Evolutionary conservation across 1,284 basidiomycete genomes (phyloP).

Genomic region (Sporisorium sorghi): DNA sequence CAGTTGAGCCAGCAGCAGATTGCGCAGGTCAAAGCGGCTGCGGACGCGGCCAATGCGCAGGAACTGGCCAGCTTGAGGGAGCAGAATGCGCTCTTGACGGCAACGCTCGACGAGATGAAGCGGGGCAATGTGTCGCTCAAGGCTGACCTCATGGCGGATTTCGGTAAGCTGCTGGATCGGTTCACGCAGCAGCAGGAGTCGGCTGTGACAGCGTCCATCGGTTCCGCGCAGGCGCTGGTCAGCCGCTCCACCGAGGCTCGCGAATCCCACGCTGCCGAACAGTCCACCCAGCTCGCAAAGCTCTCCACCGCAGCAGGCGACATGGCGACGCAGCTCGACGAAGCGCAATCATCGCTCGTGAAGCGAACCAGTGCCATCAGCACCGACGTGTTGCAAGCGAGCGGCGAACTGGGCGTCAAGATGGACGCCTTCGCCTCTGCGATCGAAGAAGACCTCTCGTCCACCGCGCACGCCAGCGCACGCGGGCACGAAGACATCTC

Average conservation of each 20-base stretch:
- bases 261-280: conserved; percentile 20
- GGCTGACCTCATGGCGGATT: conserved; percentile 78
- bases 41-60: conserved; percentile 73
- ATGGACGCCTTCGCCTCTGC: conserved; percentile 44
- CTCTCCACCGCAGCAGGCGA: conserved; percentile 11
- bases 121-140: conserved; percentile 77
- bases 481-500: conserved; percentile 18
- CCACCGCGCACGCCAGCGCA: conserved; percentile 7
- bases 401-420: conserved; percentile 34
- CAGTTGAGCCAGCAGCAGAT: conserved; percentile 58
- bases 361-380: conserved; percentile 15
- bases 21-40: conserved; percentile 74
- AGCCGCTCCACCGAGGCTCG: conserved; percentile 15
- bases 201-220: conserved; percentile 76
- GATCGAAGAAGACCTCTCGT: conserved; percentile 39
- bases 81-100: conserved; percentile 79
- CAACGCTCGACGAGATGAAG: conserved; percentile 78
- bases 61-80: conserved; percentile 76
- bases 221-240: conserved; percentile 72
- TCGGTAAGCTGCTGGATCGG: conserved; percentile 78
- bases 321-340: conserved; percentile 24
- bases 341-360: conserved; percentile 12
- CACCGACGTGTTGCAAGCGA: conserved; percentile 26
- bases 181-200: conserved; percentile 79
- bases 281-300: conserved; percentile 12